A percentile compares a stretch with the other conserved stretches of the same genome.
Conservation (phyloP, 352 stramenopile genomes). For the Phytophthora aleatoria region DNA sequence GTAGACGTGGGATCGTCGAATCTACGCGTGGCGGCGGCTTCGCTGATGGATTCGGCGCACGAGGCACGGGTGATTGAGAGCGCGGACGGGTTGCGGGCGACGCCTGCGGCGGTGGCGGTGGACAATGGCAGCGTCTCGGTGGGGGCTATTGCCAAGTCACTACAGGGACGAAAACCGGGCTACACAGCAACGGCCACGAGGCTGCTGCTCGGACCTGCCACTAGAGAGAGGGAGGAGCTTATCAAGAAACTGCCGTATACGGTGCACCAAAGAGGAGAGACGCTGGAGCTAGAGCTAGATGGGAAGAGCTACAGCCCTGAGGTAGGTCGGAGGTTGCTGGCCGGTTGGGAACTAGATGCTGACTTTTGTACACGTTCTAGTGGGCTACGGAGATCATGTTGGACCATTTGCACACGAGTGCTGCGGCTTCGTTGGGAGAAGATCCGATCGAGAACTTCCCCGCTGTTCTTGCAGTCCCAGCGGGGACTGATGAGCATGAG, state of each 20-base stretch:
- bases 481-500: constrained; percentile 39
- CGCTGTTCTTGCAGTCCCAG: constrained; percentile 54
- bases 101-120: constrained; percentile 60
- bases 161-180: constrained; percentile 60
- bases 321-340: constrained; percentile 27
- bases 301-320: constrained; percentile 64
- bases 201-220: constrained; percentile 44
- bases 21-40: constrained; percentile 51
- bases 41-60: constrained; percentile 24
- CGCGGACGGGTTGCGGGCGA: constrained; percentile 55
- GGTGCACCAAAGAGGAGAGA: constrained; percentile 27
- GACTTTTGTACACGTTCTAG: constrained; percentile 27
- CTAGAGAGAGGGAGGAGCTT: constrained; percentile 33
- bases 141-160: constrained; percentile 48
- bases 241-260: constrained; percentile 50
- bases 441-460: constrained; percentile 49
- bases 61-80: constrained; percentile 58
- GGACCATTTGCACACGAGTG: constrained; percentile 53
- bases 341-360: not conserved
- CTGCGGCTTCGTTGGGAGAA: constrained; percentile 49
- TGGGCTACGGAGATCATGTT: constrained; percentile 68
- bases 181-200: constrained; percentile 61
- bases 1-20: constrained; percentile 63
- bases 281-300: constrained; percentile 49
- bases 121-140: constrained; percentile 64